Base-by-base conservation (phyloP, 1,284 basidiomycete species). In the Thelephora terrestris region DNA sequence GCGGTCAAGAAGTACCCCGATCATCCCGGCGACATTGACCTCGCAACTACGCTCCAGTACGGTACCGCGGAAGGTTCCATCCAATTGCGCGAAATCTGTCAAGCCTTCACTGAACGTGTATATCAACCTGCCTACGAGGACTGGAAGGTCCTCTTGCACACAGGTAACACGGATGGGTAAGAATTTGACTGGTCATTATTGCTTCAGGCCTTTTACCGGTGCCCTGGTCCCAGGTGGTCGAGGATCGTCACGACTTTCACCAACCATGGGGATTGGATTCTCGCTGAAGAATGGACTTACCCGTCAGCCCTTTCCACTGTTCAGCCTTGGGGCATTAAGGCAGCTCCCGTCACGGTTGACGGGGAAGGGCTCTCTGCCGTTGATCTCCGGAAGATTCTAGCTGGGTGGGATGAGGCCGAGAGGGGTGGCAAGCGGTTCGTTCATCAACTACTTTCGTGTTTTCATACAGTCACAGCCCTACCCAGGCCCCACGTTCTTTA, bases 151-250 rank as follows among this genome's bases (percentile, higher is more conserved):
- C 60, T 89, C 17, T 60, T 85, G 7, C 77, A 85, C 53, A 74
- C 75, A 10, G 88, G 88, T 16, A 86, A 87, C 52, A 92, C 89
- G 0, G 89, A 90, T 59, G 88, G 77, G 34, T 78, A 62, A 56
- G 64, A 48, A 21, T 20, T 23, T 20, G 6, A 27, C 29, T 35
- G 10, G 4, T 12, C 36, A 32, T 45, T 24, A 38, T 32, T 32
- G 9, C 29, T 14, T 32, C 36, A 36, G 23, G 32, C 42, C 29
- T 2, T 46, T 48, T 10, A 34, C 46, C n/a, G 24, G 17, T n/a
- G 21, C 38, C 42, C 29, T 43, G 34, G 54, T 47, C 9, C 20
- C 32, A 67, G 61, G 52, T 88, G 79, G 79, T 56, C 62, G 45
- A 78, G 78, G 54, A 65, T 68, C 12, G 64, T 76, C 3, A 62